Conservation (phyloP, 768 basidiomycete genomes). For the Auricularia cornea region DNA sequence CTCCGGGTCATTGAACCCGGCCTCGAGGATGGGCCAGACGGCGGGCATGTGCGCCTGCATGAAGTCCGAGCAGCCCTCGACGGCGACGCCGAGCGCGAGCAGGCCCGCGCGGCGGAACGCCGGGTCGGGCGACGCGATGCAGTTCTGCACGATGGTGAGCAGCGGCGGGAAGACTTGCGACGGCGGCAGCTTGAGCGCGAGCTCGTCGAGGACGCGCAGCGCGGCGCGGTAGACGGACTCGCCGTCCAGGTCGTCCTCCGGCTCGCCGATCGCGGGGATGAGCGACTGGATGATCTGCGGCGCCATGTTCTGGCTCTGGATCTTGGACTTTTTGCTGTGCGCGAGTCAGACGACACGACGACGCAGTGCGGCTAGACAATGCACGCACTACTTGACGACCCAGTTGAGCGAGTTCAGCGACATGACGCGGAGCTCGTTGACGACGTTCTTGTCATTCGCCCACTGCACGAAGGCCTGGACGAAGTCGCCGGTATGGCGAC, state of each 20-base stretch:
- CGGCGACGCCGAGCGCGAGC: conserved; percentile 89
- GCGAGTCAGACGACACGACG: conserved; percentile 7
- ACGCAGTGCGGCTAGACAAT: neutral
- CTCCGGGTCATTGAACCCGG: conserved; percentile 78
- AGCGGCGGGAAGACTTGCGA: conserved; percentile 76
- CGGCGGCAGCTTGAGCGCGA: conserved; percentile 88
- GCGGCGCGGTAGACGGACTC: conserved; percentile 55
- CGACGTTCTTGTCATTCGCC: conserved; percentile 69
- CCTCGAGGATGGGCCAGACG: conserved; percentile 91
- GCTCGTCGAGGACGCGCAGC: conserved; percentile 87
- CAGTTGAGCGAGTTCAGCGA: conserved; percentile 91
- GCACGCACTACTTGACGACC: conserved; percentile 86
- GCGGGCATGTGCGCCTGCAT: conserved; percentile 80
- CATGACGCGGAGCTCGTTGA: conserved; percentile 76
- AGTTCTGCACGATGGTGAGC: conserved; percentile 70
- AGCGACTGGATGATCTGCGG: conserved; percentile 81
- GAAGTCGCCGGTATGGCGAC: conserved; percentile 79
- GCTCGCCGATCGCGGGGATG: conserved; percentile 90
- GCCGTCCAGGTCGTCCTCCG: conserved; percentile 90
- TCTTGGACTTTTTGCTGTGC: conserved; percentile 87
- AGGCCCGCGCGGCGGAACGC: conserved; percentile 82
- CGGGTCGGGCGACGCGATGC: conserved; percentile 75
- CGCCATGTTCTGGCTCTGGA: conserved; percentile 79
- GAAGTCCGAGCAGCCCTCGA: conserved; percentile 96
- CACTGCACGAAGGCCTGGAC: conserved; percentile 81